These are phyloP conservation scores for Pichia kudriavzevii DNA, from an alignment of 1,139 yeast genomes.

Conservation along the genomic window DNA sequence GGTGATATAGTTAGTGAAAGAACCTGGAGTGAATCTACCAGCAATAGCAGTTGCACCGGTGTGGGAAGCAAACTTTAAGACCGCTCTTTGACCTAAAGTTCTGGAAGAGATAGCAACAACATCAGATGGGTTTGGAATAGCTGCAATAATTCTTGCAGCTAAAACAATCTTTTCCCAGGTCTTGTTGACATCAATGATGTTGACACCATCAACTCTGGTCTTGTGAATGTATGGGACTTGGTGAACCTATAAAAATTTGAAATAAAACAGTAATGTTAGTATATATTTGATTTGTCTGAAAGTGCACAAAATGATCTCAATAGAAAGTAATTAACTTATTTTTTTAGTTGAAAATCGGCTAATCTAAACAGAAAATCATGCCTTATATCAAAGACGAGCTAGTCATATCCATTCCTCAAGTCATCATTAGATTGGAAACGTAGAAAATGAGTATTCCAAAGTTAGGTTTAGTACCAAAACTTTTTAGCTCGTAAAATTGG, in stretches of 20 bases:
- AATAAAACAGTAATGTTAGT: constrained; percentile 14
- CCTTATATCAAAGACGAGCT: too few relatives aligned
- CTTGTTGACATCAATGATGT: constrained; percentile 96
- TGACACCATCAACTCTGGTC: constrained; percentile 99
- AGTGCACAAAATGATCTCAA: too few relatives aligned
- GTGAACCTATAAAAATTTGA: constrained; percentile 58
- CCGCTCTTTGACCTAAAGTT: constrained; percentile 99
- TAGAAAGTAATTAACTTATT: too few relatives aligned
- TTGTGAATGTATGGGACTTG: constrained; percentile 99
- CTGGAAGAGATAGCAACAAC: constrained; percentile 99
- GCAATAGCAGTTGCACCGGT: constrained; percentile 99
- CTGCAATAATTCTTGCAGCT: constrained; percentile 99
- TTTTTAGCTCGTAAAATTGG: too few relatives aligned
- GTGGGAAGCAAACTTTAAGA: constrained; percentile 98
- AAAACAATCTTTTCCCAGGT: constrained; percentile 99
- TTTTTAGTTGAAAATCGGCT: too few relatives aligned
- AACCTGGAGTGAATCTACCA: constrained; percentile 99
- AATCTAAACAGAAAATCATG: too few relatives aligned
- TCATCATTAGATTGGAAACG: too few relatives aligned
- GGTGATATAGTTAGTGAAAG: constrained; percentile 99
- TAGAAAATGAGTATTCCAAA: too few relatives aligned
- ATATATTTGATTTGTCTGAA: too few relatives aligned
- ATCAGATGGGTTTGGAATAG: constrained; percentile 97
- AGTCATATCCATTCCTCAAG: too few relatives aligned
- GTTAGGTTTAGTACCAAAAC: too few relatives aligned